Evolutionary conservation across 768 basidiomycete genomes (phyloP), one percentile per base, ranked within the genome.

Genomic region (Suillus cothurnatus): DNA sequence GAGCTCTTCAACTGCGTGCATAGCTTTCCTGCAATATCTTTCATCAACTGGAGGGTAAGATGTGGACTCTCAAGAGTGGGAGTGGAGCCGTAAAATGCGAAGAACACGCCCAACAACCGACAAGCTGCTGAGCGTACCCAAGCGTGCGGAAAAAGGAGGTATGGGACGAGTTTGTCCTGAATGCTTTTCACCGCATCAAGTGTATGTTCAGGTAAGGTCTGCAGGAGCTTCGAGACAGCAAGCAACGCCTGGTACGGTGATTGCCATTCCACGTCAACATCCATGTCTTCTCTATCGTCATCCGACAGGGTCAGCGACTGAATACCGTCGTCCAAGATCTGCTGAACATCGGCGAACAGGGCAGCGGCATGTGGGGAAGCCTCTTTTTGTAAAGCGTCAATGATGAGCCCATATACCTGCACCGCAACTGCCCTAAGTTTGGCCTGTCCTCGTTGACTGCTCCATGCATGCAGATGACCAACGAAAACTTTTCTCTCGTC

Each of bases 91-190:
- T 67, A 62, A 4, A 84, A 81, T 6, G 84, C 76, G 73, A 92
- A 95, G 6, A 95, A 78, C 26, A 83, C 71, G 21, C 94, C 94
- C 3, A 97, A 74, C 15, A 95, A 81, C 63, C 93, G 84, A 65
- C 90, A 89, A 2, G 95, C 84, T 1, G 90, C 91, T 6, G 86
- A 88, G 49, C 96, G 89, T 0, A 97, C 95, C 97, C 96, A 98
- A 5, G 93, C 86, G 75, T 99, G 97, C 6, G 96, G 95, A 78
- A 90, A 98, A 3, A 91, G 81, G 4, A 98, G 85, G 70, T 92
- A 88, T 0, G 79, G 70, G 28, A 86, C 80, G 49, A 97, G 81
- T 1, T 81, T 72, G 12, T 77, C 69, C 95, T 95, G 97, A 1
- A 82, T 73, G 1, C 93, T 79, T 63, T 75, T 80, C 49, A 81